phyloP scores from a whole-genome alignment of 352 stramenopile genomes.

The Phytophthora melonis region DNA sequence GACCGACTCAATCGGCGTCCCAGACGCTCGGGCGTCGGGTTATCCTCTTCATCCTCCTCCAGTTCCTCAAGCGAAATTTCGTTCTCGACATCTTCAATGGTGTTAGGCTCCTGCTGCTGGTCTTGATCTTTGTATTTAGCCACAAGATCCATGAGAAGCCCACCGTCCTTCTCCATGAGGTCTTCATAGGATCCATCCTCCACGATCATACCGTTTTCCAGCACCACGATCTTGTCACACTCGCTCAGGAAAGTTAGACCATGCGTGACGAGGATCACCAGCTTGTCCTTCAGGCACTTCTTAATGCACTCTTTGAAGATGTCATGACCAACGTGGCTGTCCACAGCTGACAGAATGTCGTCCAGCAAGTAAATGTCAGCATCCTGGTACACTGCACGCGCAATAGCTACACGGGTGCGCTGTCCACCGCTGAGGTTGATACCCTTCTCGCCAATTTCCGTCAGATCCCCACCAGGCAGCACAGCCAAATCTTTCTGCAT shows the following conservation, averaged over 20 bases:
- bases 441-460: slow-evolving; percentile 96
- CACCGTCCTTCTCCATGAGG: slow-evolving; percentile 72
- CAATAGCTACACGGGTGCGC: slow-evolving; percentile 86
- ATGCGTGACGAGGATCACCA: slow-evolving; percentile 90
- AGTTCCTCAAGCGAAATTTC: slow-evolving; percentile 48
- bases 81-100: slow-evolving; percentile 50
- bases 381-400: slow-evolving; percentile 83
- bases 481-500: slow-evolving; percentile 63
- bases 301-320: slow-evolving; percentile 89
- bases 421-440: slow-evolving; percentile 96
- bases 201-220: slow-evolving; percentile 61
- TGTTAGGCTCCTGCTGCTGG: slow-evolving; percentile 46
- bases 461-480: slow-evolving; percentile 90
- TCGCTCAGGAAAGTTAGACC: slow-evolving; percentile 63
- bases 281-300: slow-evolving; percentile 66
- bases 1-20: slow-evolving; percentile 55
- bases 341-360: slow-evolving; percentile 94
- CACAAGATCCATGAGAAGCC: slow-evolving; percentile 68
- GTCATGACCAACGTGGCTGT: slow-evolving; percentile 94
- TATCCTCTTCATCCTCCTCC: slow-evolving; percentile 55
- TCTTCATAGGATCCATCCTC: slow-evolving; percentile 82
- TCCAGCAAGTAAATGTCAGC: slow-evolving; percentile 94
- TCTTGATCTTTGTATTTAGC: slow-evolving; percentile 71
- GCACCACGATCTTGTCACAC: slow-evolving; percentile 69
- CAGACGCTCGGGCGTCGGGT: slow-evolving; percentile 39